Conservation (phyloP, 1,284 basidiomycete species). For the Sporisorium graminicola region DNA sequence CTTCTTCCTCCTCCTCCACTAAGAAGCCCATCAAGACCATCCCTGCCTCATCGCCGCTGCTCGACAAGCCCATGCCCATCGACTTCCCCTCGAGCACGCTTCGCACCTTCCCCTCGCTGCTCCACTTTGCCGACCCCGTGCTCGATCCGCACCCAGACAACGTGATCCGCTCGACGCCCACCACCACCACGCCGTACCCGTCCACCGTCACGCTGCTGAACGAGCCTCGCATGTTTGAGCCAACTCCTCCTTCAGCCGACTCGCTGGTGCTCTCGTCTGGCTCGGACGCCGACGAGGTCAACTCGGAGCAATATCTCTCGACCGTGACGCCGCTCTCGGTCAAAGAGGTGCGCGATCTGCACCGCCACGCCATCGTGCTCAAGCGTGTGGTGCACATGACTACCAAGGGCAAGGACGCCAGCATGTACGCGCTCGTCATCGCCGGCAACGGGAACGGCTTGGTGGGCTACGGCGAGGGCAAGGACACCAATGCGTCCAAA, state of each 20-base stretch:
- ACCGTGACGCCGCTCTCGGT: constrained; percentile 64
- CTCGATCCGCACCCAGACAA: constrained; percentile 65
- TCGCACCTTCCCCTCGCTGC: constrained; percentile 57
- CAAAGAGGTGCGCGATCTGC: constrained; percentile 60
- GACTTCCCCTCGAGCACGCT: constrained; percentile 49
- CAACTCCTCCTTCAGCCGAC: constrained; percentile 56
- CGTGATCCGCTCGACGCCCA: constrained; percentile 35
- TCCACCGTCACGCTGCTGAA: constrained; percentile 59
- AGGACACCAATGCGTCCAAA: constrained; percentile 76
- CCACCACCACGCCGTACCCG: constrained; percentile 41
- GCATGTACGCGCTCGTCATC: constrained; percentile 79
- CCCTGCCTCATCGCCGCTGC: constrained; percentile 45
- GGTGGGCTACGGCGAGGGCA: constrained; percentile 89
- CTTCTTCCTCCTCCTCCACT: constrained; percentile 16
- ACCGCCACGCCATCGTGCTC: constrained; percentile 64
- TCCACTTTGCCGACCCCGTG: constrained; percentile 66
- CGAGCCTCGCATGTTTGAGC: constrained; percentile 57
- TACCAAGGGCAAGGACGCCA: constrained; percentile 83
- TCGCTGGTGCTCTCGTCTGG: constrained; percentile 55
- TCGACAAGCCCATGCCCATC: constrained; percentile 57
- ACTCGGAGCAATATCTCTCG: constrained; percentile 60
- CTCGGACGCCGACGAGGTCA: constrained; percentile 57
- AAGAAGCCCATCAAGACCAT: constrained; percentile 21
- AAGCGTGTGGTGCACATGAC: constrained; percentile 82
- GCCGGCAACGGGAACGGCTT: constrained; percentile 87